Evolutionary conservation across 139 green algal genomes (phyloP), one percentile per base, ranked within the genome.

Genomic region (Marvania coccoides): DNA sequence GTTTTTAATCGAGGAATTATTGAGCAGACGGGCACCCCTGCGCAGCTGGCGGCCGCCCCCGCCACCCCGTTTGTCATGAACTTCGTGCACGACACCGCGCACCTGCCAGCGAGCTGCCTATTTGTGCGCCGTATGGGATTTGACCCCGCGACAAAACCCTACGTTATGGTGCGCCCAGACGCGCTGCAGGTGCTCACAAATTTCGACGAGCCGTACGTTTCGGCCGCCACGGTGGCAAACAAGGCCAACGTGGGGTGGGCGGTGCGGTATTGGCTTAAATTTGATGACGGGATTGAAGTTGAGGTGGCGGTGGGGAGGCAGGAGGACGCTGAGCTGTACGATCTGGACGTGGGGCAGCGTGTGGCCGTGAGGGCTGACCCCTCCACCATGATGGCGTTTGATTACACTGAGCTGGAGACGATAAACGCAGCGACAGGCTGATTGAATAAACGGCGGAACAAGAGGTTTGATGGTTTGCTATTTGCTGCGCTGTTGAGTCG

Each of bases 61-160:
- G 47, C 31, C 13, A 87, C 79, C 6, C 87, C 88, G 10, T 95
- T 95, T 76, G 87, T 93, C 31, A 88, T 91, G 80, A 81, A 90
- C 61, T 95, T 95, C 60, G 81, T 91, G 23, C 74, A 75, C 5
- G 87, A 92, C 28, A 82, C 83, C 15, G 83, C 84, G 57, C 72
- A 76, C 23, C 51, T 95, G 46, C 82, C 87, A 0, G 62, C 81
- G 3, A 63, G 31, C 10, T 83, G 60, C 30, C 63, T 80, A 63
- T 74, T 87, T 39, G 55, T 80, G 30, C 66, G 73, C 30, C 65
- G 64, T 14, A 80, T 88, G 70, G 70, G 66, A 7, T 77, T 86
- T 51, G 35, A 6, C 42, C 42, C 19, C 19, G 29, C 33, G 7
- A 85, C 73, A 0, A 90, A 90, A 81, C 53, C 70, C 1, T 47